Percentiles rank a stretch among this genome's conserved stretches.
Conservation (phyloP, 2,329 filamentous ascomycete species). For the Phialophora chinensis region DNA sequence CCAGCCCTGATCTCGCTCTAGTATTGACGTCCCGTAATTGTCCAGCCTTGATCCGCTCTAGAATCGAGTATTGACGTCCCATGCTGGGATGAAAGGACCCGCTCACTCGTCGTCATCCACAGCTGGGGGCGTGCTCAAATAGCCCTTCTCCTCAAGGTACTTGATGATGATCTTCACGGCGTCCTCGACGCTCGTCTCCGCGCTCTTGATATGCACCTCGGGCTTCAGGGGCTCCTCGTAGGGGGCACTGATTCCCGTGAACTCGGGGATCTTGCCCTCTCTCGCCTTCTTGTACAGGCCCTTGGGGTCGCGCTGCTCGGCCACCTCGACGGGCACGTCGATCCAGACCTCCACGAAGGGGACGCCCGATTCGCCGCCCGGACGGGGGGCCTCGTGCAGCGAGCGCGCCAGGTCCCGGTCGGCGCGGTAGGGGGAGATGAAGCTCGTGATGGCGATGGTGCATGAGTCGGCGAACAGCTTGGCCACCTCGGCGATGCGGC, state of each 20-base stretch:
- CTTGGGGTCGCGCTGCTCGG: slow-evolving; percentile 95
- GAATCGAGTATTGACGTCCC: background rate
- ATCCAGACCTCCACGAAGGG: slow-evolving; percentile 94
- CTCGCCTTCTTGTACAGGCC: slow-evolving; percentile 97
- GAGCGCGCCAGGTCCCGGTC: slow-evolving; percentile 83
- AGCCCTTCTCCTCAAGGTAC: slow-evolving; percentile 74
- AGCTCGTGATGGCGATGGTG: slow-evolving; percentile 88
- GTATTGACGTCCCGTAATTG: background rate
- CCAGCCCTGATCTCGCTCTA: background rate
- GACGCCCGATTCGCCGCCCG: slow-evolving; percentile 67
- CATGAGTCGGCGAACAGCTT: slow-evolving; percentile 94
- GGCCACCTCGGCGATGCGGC: slow-evolving; percentile 93
- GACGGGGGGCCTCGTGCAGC: slow-evolving; percentile 71
- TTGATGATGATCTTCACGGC: slow-evolving; percentile 82
- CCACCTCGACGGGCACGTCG: slow-evolving; percentile 87
- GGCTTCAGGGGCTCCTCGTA: slow-evolving; percentile 88
- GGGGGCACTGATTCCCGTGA: slow-evolving; percentile 92
- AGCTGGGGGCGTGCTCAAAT: slow-evolving; percentile 51
- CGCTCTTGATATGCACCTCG: slow-evolving; percentile 85
- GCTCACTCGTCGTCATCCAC: slow-evolving; percentile 31
- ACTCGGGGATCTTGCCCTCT: slow-evolving; percentile 92
- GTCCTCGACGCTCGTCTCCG: slow-evolving; percentile 83
- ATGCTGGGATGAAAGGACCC: background rate
- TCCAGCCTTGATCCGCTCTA: no score
- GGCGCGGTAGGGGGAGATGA: slow-evolving; percentile 92